Percentiles rank a stretch among this genome's conserved stretches.
Conservation (phyloP, 2,329 filamentous ascomycete species). For the Diaporthe capsici region DNA sequence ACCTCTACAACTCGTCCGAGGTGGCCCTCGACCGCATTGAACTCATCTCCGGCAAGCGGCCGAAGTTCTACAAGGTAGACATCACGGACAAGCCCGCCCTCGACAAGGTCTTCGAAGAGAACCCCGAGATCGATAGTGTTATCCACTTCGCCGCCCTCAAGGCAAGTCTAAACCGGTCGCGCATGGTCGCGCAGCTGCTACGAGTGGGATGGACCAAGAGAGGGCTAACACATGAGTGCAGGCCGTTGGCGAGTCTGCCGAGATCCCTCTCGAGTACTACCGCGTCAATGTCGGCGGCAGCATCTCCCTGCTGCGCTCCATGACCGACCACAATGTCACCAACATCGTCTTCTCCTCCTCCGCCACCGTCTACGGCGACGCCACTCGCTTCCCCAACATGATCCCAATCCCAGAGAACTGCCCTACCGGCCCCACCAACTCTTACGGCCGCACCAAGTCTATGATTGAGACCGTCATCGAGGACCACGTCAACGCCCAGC, state of each 20-base stretch:
- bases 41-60: conserved; percentile 89
- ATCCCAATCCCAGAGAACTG: conserved; percentile 98
- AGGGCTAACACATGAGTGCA: conserved; percentile 52
- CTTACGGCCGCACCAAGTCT: conserved; percentile 96
- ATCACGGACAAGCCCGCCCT: conserved; percentile 88
- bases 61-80: conserved; percentile 87
- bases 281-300: conserved; percentile 95
- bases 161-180: conserved; percentile 62
- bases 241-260: conserved; percentile 95
- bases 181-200: conserved; percentile 1
- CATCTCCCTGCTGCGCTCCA: conserved; percentile 86
- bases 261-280: conserved; percentile 98
- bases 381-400: conserved; percentile 96
- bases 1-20: conserved; percentile 94
- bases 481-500: conserved; percentile 89
- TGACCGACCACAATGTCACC: conserved; percentile 90
- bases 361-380: conserved; percentile 98
- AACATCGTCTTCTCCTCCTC: conserved; percentile 99
- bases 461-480: conserved; percentile 93
- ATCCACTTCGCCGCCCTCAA: conserved; percentile 99
- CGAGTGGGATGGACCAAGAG: neutral
- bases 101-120: conserved; percentile 87
- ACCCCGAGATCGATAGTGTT: conserved; percentile 96
- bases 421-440: conserved; percentile 96
- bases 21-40: conserved; percentile 96